phyloP scores from a whole-genome alignment of 495 filamentous ascomycete genomes.

The Lasiosphaeria hispida region DNA sequence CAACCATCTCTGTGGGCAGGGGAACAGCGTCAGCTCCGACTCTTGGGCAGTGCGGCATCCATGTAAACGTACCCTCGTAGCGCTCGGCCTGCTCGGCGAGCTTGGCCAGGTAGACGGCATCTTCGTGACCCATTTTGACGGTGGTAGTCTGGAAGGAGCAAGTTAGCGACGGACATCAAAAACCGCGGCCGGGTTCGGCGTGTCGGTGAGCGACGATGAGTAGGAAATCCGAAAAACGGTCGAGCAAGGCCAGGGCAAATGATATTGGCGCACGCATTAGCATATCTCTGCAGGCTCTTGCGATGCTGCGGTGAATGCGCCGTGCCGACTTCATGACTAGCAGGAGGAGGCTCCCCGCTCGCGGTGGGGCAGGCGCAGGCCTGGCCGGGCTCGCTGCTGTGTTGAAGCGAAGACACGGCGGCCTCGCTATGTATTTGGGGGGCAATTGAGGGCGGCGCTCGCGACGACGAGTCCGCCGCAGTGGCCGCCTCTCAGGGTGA shows the following conservation, averaged over 20 bases:
- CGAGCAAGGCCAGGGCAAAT: slow-evolving; percentile 2
- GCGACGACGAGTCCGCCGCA: slow-evolving; percentile 12
- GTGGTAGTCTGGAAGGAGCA: slow-evolving; percentile 23
- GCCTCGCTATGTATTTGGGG: neutral
- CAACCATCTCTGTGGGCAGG: slow-evolving; percentile 83
- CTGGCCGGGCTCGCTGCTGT: slow-evolving; percentile 21
- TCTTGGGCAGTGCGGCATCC: neutral
- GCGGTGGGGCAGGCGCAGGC: slow-evolving; percentile 29
- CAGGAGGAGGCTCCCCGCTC: slow-evolving; percentile 28
- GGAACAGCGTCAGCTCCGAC: slow-evolving; percentile 22
- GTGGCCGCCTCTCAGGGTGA: slow-evolving; percentile 12
- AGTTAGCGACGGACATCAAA: slow-evolving; percentile 30
- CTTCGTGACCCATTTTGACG: slow-evolving; percentile 95
- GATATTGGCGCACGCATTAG: slow-evolving; percentile 4
- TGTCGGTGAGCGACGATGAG: slow-evolving; percentile 13
- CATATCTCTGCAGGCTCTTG: slow-evolving; percentile 1
- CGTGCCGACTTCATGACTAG: slow-evolving; percentile 30
- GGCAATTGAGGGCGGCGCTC: slow-evolving; percentile 19
- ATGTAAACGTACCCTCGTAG: slow-evolving; percentile 82
- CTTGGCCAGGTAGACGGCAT: slow-evolving; percentile 99
- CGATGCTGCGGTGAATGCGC: slow-evolving; percentile 21
- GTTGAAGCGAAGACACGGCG: slow-evolving; percentile 5
- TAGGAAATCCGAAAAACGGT: slow-evolving; percentile 6
- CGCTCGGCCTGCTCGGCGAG: slow-evolving; percentile 99
- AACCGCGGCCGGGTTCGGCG: slow-evolving; percentile 13